Evolutionary conservation across 805 yeast species (phyloP).

Genomic region (Suhomyces xylopsoci): DNA sequence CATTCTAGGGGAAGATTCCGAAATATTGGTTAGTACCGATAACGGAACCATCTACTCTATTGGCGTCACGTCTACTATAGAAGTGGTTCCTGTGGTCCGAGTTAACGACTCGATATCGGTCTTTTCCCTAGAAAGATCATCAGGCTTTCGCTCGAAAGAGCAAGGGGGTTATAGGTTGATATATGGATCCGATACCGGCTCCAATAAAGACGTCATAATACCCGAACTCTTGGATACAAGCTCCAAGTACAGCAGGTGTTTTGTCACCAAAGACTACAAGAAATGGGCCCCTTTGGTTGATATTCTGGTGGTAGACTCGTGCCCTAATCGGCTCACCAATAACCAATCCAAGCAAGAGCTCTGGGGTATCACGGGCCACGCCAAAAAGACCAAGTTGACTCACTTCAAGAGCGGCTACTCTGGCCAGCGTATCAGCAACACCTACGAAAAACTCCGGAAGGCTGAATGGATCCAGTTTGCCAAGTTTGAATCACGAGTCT

Average conservation of each 20-base stretch:
- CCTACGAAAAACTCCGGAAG: constrained; percentile 31
- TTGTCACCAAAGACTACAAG: constrained; percentile 27
- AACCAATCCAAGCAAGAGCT: constrained; percentile 32
- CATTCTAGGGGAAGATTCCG: constrained; percentile 15
- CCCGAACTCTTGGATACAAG: constrained; percentile 17
- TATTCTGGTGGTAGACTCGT: constrained; percentile 31
- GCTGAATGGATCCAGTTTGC: constrained; percentile 19
- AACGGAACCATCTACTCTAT: constrained; percentile 33
- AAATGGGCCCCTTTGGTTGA: constrained; percentile 52
- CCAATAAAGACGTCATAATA: constrained; percentile 34
- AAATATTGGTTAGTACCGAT: constrained; percentile 32
- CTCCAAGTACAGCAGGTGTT: constrained; percentile 21
- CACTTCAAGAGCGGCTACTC: constrained; percentile 33
- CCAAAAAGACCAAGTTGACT: constrained; percentile 30
- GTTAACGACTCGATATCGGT: constrained; percentile 36
- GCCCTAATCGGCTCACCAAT: constrained; percentile 14
- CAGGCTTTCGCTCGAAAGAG: no score
- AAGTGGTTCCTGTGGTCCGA: constrained; percentile 28
- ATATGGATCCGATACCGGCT: constrained; percentile 42
- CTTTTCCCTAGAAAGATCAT: constrained; percentile 23
- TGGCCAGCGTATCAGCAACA: constrained; percentile 22
- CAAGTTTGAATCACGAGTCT: constrained; percentile 15
- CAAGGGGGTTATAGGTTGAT: constrained; percentile 21
- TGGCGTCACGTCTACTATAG: constrained; percentile 14
- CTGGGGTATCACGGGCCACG: constrained; percentile 41